Evolutionary conservation across 495 filamentous ascomycete genomes (phyloP).

Genomic region (Penicillium steckii): DNA sequence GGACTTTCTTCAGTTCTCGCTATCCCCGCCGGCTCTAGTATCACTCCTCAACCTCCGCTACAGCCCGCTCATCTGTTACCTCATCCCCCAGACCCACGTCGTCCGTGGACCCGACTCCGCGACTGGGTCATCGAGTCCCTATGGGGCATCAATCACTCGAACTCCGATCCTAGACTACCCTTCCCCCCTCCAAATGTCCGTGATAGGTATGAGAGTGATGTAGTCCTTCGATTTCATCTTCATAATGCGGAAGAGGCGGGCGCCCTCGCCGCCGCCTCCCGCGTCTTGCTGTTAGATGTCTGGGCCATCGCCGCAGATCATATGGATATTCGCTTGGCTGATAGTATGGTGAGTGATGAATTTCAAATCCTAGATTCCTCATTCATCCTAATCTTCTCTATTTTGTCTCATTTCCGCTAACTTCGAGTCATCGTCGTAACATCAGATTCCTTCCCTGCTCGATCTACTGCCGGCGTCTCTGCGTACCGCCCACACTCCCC

Average conservation of each 20-base stretch:
- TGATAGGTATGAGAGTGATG: conserved; percentile 71
- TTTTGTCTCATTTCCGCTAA: too few relatives aligned
- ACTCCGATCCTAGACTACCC: conserved; percentile 18
- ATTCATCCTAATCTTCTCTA: too few relatives aligned
- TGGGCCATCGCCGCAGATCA: conserved; percentile 82
- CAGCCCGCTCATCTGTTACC: conserved; percentile 34
- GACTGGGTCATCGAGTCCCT: conserved; percentile 63
- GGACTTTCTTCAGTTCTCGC: conserved; percentile 26
- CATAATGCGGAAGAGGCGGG: conserved; percentile 65
- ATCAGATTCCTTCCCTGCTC: conserved; percentile 74
- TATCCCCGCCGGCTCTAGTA: conserved; percentile 45
- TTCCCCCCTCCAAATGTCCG: conserved; percentile 50
- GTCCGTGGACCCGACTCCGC: conserved; percentile 55
- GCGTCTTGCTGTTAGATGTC: conserved; percentile 79
- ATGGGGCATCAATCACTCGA: conserved; percentile 50
- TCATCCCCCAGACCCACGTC: conserved; percentile 31
- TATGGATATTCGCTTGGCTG: conserved; percentile 82
- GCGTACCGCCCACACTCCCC: conserved; percentile 65
- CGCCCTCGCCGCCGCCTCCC: conserved; percentile 69
- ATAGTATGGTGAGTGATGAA: conserved; percentile 74
- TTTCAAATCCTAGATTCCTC: too few relatives aligned
- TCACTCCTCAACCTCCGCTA: conserved; percentile 37
- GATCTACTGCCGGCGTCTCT: conserved; percentile 75
- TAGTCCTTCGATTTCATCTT: conserved; percentile 87
- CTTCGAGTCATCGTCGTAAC: neutral